phyloP scores from a whole-genome alignment of 164 flowering plant species.

The Dillenia suffruticosa region DNA sequence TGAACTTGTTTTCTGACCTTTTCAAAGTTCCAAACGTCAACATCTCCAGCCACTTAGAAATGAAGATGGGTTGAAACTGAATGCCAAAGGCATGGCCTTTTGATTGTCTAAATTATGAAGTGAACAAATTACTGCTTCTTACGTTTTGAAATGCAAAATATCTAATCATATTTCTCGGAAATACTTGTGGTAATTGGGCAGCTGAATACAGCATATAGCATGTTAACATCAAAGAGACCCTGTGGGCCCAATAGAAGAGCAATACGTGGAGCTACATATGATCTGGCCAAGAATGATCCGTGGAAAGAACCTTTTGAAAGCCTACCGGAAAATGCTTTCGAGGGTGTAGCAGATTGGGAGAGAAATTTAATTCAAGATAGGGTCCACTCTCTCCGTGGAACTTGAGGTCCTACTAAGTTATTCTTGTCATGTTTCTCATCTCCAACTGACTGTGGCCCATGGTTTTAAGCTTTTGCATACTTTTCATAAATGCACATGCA shows the following conservation, averaged over 20 bases:
- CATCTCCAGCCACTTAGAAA: no score
- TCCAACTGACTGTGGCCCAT: no score
- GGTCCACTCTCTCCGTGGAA: constrained; percentile 69
- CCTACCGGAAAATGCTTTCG: constrained; percentile 81
- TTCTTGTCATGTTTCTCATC: constrained; percentile 1
- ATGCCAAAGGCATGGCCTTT: no score
- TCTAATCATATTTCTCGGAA: background rate
- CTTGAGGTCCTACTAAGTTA: constrained; percentile 27
- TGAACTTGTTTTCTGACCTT: background rate
- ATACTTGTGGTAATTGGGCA: constrained; percentile 25
- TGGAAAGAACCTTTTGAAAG: constrained; percentile 89
- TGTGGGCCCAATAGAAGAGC: constrained; percentile 89
- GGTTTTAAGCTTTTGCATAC: no score
- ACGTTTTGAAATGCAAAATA: no score
- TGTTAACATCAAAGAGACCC: constrained; percentile 71
- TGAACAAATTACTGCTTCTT: no score
- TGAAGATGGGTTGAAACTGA: no score
- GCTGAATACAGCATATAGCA: constrained; percentile 68
- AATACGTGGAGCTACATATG: constrained; percentile 88
- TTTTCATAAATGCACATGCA: no score
- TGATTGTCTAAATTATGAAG: no score
- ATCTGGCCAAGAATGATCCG: constrained; percentile 74
- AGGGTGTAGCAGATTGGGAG: constrained; percentile 79
- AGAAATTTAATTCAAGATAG: constrained; percentile 74
- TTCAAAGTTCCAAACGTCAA: no score